Evolutionary conservation across 495 filamentous ascomycete genomes (phyloP).

Genomic region (Aspergillus kassunensis): DNA sequence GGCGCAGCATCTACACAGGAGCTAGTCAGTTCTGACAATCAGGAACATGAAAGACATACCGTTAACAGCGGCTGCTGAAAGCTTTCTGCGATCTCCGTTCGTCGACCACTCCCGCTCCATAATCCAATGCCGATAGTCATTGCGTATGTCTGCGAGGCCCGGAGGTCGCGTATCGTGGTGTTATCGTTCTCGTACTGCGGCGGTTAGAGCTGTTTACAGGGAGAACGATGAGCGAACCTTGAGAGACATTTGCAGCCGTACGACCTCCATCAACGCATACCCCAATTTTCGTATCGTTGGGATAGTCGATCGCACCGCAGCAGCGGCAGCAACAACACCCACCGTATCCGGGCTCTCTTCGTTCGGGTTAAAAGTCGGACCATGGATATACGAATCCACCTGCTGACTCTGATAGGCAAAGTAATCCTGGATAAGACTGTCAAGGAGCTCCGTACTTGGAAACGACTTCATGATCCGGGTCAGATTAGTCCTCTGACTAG

Average conservation of each 20-base stretch:
- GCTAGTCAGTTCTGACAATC: too few relatives aligned
- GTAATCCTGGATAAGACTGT: conserved; percentile 58
- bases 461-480: conserved; percentile 54
- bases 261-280: conserved; percentile 58
- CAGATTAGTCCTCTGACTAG: conserved; percentile 42
- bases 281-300: conserved; percentile 58
- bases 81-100: conserved; percentile 66
- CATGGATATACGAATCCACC: conserved; percentile 55
- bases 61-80: conserved; percentile 49
- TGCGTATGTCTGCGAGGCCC: conserved; percentile 52
- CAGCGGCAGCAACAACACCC: conserved; percentile 49
- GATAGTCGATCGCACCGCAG: conserved; percentile 52
- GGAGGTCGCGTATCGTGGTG: conserved; percentile 47
- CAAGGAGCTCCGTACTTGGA: conserved; percentile 54
- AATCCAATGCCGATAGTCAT: conserved; percentile 55
- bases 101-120: conserved; percentile 65
- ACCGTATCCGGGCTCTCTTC: conserved; percentile 53
- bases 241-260: conserved; percentile 45
- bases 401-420: conserved; percentile 47
- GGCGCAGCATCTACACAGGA: conserved; percentile 37
- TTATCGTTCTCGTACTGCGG: conserved; percentile 54
- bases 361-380: conserved; percentile 49
- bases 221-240: conserved; percentile 27
- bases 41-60: conserved; percentile 16
- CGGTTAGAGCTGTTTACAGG: background rate